These are phyloP conservation scores for Cyclospora cayetanensis DNA, from an alignment of 169 alveolate genomes.

Conservation along the genomic window DNA sequence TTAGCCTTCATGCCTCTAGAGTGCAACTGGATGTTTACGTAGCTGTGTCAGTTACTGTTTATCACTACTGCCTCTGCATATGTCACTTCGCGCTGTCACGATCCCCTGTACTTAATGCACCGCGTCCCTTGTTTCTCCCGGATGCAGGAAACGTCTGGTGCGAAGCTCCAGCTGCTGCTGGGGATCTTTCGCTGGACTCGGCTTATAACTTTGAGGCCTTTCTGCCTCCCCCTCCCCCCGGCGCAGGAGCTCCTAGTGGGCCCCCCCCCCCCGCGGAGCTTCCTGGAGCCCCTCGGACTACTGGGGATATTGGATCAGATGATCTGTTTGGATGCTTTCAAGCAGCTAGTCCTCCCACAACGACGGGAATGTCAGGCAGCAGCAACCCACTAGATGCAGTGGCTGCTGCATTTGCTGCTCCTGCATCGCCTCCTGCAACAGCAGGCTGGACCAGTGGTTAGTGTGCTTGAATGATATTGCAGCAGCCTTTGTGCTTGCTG, in stretches of 20 bases:
- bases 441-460: slow-evolving; percentile 25
- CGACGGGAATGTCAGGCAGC: slow-evolving; percentile 12
- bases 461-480: too few species aligned
- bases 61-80: too few species aligned
- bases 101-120: too few species aligned
- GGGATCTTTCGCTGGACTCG: not conserved
- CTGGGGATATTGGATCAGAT: too few species aligned
- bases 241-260: not conserved
- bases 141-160: slow-evolving; percentile 34
- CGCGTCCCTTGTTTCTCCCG: too few species aligned
- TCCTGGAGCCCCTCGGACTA: not conserved
- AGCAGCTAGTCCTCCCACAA: not conserved
- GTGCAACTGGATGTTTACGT: not conserved
- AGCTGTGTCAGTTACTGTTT: too few species aligned
- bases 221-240: slow-evolving; percentile 48
- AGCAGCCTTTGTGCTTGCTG: too few species aligned
- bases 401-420: slow-evolving; percentile 56
- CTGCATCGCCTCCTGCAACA: slow-evolving; percentile 22
- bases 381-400: not conserved
- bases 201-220: not conserved
- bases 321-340: slow-evolving; percentile 48
- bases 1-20: not conserved
- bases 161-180: not conserved
- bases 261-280: not conserved
- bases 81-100: too few species aligned